These are phyloP conservation scores for Verticillium klebahnii DNA, from an alignment of 2,329 filamentous ascomycete species.

Conservation along the genomic window DNA sequence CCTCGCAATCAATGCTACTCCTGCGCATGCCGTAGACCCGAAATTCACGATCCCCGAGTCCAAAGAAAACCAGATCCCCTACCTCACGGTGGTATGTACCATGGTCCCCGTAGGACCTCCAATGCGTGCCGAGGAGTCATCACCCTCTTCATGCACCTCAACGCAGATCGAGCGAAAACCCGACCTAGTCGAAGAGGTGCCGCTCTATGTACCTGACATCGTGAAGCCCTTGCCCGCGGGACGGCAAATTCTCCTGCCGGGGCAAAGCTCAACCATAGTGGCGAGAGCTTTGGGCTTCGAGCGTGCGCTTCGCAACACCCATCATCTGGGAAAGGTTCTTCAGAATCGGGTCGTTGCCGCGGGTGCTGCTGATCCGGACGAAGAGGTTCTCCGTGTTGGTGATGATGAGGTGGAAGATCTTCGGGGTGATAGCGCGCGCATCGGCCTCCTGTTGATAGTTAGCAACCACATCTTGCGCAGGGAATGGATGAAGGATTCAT, in stretches of 20 bases:
- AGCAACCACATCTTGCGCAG: slow-evolving; percentile 12
- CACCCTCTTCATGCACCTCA: not conserved
- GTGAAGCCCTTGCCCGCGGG: slow-evolving; percentile 8
- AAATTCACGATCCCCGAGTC: not conserved
- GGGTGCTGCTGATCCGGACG: slow-evolving; percentile 41
- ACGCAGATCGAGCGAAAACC: not conserved
- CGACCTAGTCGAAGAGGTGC: not conserved
- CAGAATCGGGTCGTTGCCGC: slow-evolving; percentile 42
- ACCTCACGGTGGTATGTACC: not conserved
- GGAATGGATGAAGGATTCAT: not conserved
- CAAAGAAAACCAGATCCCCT: not conserved
- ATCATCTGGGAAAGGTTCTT: slow-evolving; percentile 43
- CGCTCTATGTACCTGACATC: slow-evolving; percentile 14
- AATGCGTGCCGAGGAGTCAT: not conserved
- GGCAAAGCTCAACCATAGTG: slow-evolving; percentile 8
- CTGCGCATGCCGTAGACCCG: not conserved
- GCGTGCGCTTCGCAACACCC: slow-evolving; percentile 23
- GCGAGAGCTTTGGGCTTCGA: slow-evolving; percentile 15
- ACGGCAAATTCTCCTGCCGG: not conserved
- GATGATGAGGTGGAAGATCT: slow-evolving; percentile 51
- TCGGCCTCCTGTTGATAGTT: slow-evolving; percentile 42
- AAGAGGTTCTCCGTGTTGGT: slow-evolving; percentile 48
- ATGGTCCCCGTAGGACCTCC: not conserved
- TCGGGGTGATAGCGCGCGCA: slow-evolving; percentile 50
- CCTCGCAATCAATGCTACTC: not conserved